These are phyloP conservation scores for Pisolithus microcarpus DNA, from an alignment of 768 basidiomycete genomes.

Conservation along the genomic window DNA sequence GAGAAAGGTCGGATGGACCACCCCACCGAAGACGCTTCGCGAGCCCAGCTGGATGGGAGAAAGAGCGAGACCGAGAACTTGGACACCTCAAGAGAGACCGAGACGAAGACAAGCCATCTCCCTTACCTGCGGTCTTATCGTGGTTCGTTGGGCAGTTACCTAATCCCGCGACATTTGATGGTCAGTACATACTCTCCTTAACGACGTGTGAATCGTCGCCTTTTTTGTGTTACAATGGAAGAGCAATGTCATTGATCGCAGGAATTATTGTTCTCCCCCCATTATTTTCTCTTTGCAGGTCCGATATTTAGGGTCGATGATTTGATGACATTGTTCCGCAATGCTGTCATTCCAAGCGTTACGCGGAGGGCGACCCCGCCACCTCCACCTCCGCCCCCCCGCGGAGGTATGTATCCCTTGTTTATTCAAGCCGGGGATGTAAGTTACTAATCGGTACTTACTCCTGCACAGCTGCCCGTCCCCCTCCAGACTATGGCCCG, in stretches of 20 bases:
- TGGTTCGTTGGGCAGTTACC: conserved; percentile 85
- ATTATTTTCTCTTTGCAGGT: conserved; percentile 37
- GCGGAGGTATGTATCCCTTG: conserved; percentile 20
- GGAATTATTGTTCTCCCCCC: background rate
- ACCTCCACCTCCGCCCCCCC: conserved; percentile 46
- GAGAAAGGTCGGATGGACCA: conserved; percentile 33
- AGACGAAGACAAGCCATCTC: conserved; percentile 42
- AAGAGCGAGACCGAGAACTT: conserved; percentile 38
- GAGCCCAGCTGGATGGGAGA: conserved; percentile 37
- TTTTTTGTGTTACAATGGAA: conserved; percentile 6
- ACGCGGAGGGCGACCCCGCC: conserved; percentile 46
- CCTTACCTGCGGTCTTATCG: conserved; percentile 56
- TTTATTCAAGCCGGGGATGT: background rate
- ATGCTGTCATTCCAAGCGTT: conserved; percentile 69
- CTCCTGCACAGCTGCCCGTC: conserved; percentile 46
- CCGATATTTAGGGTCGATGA: conserved; percentile 89
- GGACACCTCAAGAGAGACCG: conserved; percentile 34
- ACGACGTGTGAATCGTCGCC: background rate
- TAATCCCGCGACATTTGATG: conserved; percentile 68
- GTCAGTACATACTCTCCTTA: conserved; percentile 36
- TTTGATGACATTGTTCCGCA: conserved; percentile 77
- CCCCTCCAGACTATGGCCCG: conserved; percentile 82
- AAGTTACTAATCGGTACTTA: background rate
- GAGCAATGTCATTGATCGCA: conserved; percentile 9
- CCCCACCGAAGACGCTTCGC: conserved; percentile 33